phyloP scores from a whole-genome alignment of 768 basidiomycete species.

The Leccinum disarticulatum region DNA sequence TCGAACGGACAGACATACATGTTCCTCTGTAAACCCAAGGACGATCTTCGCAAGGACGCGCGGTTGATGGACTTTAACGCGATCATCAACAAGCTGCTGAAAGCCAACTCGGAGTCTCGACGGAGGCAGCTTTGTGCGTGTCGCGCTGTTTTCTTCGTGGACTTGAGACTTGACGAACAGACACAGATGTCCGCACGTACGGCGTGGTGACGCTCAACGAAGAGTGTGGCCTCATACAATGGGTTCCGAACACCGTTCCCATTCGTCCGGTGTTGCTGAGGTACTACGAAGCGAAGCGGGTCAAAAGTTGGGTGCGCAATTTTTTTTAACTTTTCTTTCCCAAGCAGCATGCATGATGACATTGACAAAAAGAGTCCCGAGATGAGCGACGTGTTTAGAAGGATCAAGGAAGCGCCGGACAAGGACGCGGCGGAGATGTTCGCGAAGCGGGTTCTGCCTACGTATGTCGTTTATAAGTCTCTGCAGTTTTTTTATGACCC shows the following conservation, averaged over 20 bases:
- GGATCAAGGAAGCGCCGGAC: slow-evolving; percentile 50
- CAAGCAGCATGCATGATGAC: background rate
- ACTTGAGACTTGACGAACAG: background rate
- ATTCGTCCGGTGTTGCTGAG: slow-evolving; percentile 73
- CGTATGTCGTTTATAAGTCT: slow-evolving; percentile 40
- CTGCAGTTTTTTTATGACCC: background rate
- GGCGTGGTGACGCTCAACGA: slow-evolving; percentile 98
- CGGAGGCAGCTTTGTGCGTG: slow-evolving; percentile 83
- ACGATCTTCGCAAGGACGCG: slow-evolving; percentile 96
- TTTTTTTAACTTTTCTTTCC: background rate
- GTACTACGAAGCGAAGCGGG: slow-evolving; percentile 55
- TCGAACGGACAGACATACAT: slow-evolving; percentile 82
- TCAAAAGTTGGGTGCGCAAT: slow-evolving; percentile 51
- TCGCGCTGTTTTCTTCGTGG: too few species aligned
- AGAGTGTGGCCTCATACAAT: slow-evolving; percentile 97
- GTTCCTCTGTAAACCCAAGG: slow-evolving; percentile 96
- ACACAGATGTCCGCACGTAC: slow-evolving; percentile 86
- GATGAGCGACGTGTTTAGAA: slow-evolving; percentile 46
- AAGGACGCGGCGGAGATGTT: slow-evolving; percentile 55
- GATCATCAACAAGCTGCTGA: slow-evolving; percentile 95
- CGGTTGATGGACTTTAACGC: slow-evolving; percentile 97
- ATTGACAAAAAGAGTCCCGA: slow-evolving; percentile 40
- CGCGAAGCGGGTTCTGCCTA: slow-evolving; percentile 50
- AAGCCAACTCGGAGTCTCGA: slow-evolving; percentile 91
- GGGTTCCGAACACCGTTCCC: slow-evolving; percentile 92